Percentiles rank a stretch among this genome's conserved stretches.
phyloP scores from a whole-genome alignment of 805 yeast species.

The Candida ortonii region DNA sequence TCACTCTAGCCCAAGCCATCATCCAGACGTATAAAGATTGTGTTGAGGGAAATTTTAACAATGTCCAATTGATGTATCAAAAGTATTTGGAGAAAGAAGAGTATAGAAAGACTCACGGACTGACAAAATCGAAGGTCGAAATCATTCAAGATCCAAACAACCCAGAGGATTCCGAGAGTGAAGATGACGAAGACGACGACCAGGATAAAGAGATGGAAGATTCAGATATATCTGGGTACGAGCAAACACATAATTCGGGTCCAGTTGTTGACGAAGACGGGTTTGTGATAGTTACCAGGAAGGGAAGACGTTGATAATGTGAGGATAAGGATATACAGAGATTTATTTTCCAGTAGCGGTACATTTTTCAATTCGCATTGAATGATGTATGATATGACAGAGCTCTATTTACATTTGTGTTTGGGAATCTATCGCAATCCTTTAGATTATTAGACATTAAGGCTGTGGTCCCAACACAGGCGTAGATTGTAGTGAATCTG shows the following conservation, averaged over 20 bases:
- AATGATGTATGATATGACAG: too few species aligned
- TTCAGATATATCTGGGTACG: constrained; percentile 36
- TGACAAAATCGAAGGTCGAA: constrained; percentile 36
- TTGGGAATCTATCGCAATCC: neutral
- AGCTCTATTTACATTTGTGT: too few species aligned
- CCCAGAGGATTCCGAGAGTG: constrained; percentile 51
- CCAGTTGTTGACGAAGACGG: constrained; percentile 87
- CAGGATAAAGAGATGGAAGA: constrained; percentile 35
- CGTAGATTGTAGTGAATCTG: constrained; percentile 8
- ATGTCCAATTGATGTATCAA: constrained; percentile 57
- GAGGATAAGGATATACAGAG: neutral
- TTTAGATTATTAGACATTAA: constrained; percentile 1
- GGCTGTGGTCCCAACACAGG: constrained; percentile 15
- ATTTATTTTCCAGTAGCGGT: too few species aligned
- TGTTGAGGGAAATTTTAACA: constrained; percentile 45
- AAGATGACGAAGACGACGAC: constrained; percentile 44
- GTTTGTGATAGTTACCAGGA: constrained; percentile 79
- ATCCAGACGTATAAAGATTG: constrained; percentile 68
- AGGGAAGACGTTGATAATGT: constrained; percentile 45
- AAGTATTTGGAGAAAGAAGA: constrained; percentile 57
- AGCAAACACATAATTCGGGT: constrained; percentile 19
- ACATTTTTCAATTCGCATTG: too few species aligned
- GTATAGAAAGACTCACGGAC: constrained; percentile 29
- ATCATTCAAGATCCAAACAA: constrained; percentile 61
- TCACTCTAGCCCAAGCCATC: constrained; percentile 65